Evolutionary conservation across 208 protist genomes (phyloP), one percentile per base, ranked within the genome.

Genomic region (Pavlovales sp.): DNA sequence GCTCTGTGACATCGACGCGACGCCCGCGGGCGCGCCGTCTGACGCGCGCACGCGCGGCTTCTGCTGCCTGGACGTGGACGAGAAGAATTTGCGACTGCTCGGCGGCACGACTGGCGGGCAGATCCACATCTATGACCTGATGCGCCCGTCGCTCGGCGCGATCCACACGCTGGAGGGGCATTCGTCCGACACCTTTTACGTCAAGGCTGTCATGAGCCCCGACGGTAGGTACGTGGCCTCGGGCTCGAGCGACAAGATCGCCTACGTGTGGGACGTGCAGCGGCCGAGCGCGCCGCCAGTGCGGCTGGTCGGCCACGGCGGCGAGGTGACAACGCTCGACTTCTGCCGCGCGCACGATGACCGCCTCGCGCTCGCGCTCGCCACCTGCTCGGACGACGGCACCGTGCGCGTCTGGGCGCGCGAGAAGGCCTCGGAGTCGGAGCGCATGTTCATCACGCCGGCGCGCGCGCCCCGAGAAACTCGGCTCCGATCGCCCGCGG

Each of bases 251-350:
- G 87, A 91, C 41, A n/a, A 81, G 11, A 34, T 40, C 41, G 79
- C 89, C 11, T 89, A 86, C 44, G 34, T 91, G 0, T 91, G 89
- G 89, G 66, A 91, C 34, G 57, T 84, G 8, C 42, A 36, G 28
- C 26, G 38, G 22, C 85, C 89, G 28, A 57, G 5, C n/a, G 28
- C 79, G 26, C 79, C 85, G 4, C 71, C 84, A 30, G 34, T 88
- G 0, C 37, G 32, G 34, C 57, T 89, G 20, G 28, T n/a, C 28
- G 89, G 86, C 11, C 89, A 91, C 84, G 28, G 18, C 0, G 41
- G 66, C n/a, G 88, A 90, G 39, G 88, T 85, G 42, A 84, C 79
- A 5, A 32, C 36, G 0, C 30, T 84, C 42, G 79, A 47, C 34
- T 84, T 8, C 1, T 71, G 57, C 57, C 57, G 26, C 57, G 5